phyloP scores from a whole-genome alignment of 1,284 basidiomycete species.

The Apiotrichum brassicae region DNA sequence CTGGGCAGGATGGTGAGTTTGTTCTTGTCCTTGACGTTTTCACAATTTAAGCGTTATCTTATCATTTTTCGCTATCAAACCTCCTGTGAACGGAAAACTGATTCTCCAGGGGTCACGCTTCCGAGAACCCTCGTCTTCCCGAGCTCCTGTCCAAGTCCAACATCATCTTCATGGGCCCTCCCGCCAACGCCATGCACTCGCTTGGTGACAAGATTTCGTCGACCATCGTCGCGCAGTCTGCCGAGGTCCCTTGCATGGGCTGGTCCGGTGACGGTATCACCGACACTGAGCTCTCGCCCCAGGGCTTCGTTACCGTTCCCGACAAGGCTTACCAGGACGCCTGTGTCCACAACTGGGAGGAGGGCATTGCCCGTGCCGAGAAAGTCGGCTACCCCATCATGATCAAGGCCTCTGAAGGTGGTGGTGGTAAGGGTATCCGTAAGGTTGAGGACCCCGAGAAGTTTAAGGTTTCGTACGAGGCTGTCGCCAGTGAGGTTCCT shows the following conservation, averaged over 20 bases:
- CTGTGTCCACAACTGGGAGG: conserved; percentile 83
- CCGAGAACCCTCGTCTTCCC: conserved; percentile 97
- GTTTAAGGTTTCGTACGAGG: conserved; percentile 90
- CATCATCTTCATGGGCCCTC: conserved; percentile 98
- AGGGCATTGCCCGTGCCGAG: conserved; percentile 77
- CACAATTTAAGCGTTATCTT: conserved; percentile 1
- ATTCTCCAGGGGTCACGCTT: conserved; percentile 73
- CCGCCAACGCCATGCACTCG: conserved; percentile 97
- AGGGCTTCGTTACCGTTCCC: conserved; percentile 89
- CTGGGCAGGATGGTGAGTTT: conserved; percentile 93
- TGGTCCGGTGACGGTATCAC: conserved; percentile 97
- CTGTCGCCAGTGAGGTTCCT: conserved; percentile 93
- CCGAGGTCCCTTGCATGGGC: conserved; percentile 95
- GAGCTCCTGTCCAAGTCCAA: conserved; percentile 88
- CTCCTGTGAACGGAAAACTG: not conserved
- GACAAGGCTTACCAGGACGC: conserved; percentile 86
- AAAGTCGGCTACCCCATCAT: conserved; percentile 95
- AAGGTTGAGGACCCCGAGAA: conserved; percentile 78
- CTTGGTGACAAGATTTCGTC: conserved; percentile 99
- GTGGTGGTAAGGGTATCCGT: conserved; percentile 97
- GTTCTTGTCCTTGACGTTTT: not conserved
- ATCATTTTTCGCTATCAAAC: not conserved
- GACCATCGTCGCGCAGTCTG: conserved; percentile 97
- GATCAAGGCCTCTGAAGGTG: conserved; percentile 99
- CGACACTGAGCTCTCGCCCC: conserved; percentile 76